Percentiles rank a stretch among this genome's conserved stretches.
Evolutionary conservation across 345 rosid genomes (phyloP).

Genomic region (Odontarrhena argentea): DNA sequence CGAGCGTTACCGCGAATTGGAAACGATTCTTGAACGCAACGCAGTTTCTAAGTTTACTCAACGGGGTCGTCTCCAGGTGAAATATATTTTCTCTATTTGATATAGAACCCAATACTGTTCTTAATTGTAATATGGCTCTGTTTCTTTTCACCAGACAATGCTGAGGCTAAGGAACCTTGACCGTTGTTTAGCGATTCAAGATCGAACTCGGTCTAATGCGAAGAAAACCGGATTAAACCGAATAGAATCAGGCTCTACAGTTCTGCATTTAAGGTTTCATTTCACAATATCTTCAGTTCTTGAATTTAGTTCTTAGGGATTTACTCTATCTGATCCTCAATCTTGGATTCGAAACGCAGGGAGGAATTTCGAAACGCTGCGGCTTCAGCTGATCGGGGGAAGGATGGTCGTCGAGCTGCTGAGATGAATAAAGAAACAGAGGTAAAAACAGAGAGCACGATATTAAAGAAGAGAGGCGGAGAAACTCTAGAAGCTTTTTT

Average conservation of each 20-base stretch:
- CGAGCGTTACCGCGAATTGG: slow-evolving; percentile 63
- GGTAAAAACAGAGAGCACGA: neutral
- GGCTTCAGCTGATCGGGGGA: slow-evolving; percentile 16
- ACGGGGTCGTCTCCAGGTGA: slow-evolving; percentile 86
- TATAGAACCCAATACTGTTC: neutral
- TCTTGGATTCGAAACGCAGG: slow-evolving; percentile 19
- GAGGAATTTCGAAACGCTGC: slow-evolving; percentile 18
- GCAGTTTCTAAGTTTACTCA: slow-evolving; percentile 76
- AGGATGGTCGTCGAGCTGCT: slow-evolving; percentile 1
- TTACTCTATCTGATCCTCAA: neutral
- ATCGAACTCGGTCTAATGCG: slow-evolving; percentile 41
- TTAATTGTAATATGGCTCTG: neutral
- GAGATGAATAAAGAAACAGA: slow-evolving; percentile 18
- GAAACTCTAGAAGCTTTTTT: slow-evolving; percentile 14
- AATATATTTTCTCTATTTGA: neutral
- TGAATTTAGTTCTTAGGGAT: neutral
- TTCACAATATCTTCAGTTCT: neutral
- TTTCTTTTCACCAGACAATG: slow-evolving; percentile 49
- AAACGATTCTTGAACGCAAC: slow-evolving; percentile 50
- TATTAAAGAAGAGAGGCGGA: neutral
- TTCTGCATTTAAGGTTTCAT: slow-evolving; percentile 43
- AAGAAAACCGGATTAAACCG: slow-evolving; percentile 32
- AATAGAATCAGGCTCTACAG: slow-evolving; percentile 43
- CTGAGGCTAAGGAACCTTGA: slow-evolving; percentile 61
- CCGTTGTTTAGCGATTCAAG: slow-evolving; percentile 53